These are phyloP conservation scores for Penicillium tannophilum DNA, from an alignment of 495 filamentous ascomycete genomes.

Conservation along the genomic window DNA sequence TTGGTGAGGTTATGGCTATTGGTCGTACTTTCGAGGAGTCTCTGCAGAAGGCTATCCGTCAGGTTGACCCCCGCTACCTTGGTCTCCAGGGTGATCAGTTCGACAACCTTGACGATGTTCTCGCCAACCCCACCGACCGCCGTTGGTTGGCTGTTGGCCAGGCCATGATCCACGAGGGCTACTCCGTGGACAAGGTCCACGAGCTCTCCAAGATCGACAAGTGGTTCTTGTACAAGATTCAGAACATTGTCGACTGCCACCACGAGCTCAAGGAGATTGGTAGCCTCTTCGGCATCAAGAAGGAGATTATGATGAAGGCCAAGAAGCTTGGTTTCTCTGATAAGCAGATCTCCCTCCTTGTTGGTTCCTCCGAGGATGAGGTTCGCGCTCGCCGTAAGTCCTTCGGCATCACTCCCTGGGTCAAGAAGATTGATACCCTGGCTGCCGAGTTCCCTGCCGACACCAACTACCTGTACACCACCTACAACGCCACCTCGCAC, in stretches of 20 bases:
- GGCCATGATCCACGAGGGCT: constrained; percentile 95
- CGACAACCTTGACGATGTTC: constrained; percentile 85
- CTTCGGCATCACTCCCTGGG: constrained; percentile 85
- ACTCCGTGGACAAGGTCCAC: constrained; percentile 86
- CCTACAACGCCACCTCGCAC: constrained; percentile 94
- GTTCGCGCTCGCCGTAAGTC: constrained; percentile 82
- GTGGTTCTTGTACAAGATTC: constrained; percentile 97
- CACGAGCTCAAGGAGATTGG: constrained; percentile 86
- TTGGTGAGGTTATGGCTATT: constrained; percentile 99
- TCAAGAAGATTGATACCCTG: constrained; percentile 97
- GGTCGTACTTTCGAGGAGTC: constrained; percentile 97
- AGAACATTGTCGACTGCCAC: constrained; percentile 91
- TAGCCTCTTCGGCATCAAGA: constrained; percentile 80
- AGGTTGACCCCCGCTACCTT: constrained; percentile 88
- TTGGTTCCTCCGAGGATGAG: constrained; percentile 83
- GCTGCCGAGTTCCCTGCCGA: constrained; percentile 97
- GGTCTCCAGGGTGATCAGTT: constrained; percentile 97
- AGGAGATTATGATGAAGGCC: constrained; percentile 81
- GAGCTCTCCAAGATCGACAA: constrained; percentile 98
- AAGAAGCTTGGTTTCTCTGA: constrained; percentile 99
- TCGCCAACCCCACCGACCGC: constrained; percentile 90
- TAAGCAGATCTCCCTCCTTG: constrained; percentile 87
- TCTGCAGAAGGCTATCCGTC: constrained; percentile 97
- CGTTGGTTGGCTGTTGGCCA: constrained; percentile 97
- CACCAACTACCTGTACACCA: constrained; percentile 97